phyloP scores from a whole-genome alignment of 192 early-diverging fungal genomes.

The Rhizoclosmatium globosum region DNA sequence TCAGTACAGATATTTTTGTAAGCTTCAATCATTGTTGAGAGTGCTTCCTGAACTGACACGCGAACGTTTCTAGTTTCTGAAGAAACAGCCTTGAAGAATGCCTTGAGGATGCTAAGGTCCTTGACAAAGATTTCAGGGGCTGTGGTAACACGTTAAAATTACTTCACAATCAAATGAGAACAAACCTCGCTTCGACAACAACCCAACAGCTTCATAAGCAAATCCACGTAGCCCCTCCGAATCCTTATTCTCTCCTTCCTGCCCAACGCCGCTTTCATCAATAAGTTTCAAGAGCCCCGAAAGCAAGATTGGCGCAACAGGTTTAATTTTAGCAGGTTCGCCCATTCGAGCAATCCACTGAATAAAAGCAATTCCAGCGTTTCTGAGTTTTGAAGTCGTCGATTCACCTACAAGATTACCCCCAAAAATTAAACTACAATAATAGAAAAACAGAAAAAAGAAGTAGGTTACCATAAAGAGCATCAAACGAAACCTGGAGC shows the following conservation, averaged over 20 bases:
- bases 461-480: conserved; percentile 69
- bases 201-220: conserved; percentile 85
- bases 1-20: conserved; percentile 43
- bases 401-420: conserved; percentile 57
- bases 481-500: conserved; percentile 79
- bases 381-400: conserved; percentile 73
- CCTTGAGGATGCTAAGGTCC: conserved; percentile 67
- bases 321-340: conserved; percentile 56
- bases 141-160: too few relatives aligned
- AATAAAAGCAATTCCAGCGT: conserved; percentile 81
- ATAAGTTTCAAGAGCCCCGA: conserved; percentile 77
- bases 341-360: conserved; percentile 89
- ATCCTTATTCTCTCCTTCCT: conserved; percentile 52
- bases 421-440: conserved; percentile 1
- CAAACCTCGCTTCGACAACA: conserved; percentile 75
- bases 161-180: conserved; percentile 30
- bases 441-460: not conserved
- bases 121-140: conserved; percentile 72
- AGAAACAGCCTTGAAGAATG: conserved; percentile 76
- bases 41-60: conserved; percentile 80
- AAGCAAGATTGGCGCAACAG: conserved; percentile 73
- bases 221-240: conserved; percentile 77
- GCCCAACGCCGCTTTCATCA: not conserved
- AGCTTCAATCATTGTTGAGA: conserved; percentile 78
- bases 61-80: conserved; percentile 70